Evolutionary conservation across 2,329 filamentous ascomycete species (phyloP).

Genomic region (Emergomyces africanus): DNA sequence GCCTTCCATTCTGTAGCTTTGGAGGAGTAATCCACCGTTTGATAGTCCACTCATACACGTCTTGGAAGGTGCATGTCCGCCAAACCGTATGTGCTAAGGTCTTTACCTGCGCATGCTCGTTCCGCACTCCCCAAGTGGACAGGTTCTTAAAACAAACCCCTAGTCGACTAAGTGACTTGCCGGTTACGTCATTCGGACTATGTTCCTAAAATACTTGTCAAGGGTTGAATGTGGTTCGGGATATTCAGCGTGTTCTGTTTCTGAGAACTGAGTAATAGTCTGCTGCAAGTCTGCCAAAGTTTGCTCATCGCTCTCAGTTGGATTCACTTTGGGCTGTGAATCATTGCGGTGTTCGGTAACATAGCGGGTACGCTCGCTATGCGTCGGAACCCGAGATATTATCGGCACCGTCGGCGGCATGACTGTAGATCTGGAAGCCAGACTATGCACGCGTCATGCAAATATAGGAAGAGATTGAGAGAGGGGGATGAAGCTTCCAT

Average conservation of each 20-base stretch:
- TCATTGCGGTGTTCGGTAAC: slow-evolving; percentile 2
- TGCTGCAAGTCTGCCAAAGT: slow-evolving; percentile 21
- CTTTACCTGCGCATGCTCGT: slow-evolving; percentile 49
- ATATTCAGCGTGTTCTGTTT: slow-evolving; percentile 8
- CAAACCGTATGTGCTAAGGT: slow-evolving; percentile 57
- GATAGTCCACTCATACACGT: slow-evolving; percentile 44
- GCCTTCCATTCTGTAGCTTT: slow-evolving; percentile 34
- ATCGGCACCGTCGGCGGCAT: slow-evolving; percentile 2
- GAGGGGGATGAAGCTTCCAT: neutral
- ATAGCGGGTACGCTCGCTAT: neutral
- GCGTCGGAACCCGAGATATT: neutral
- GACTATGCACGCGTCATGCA: neutral
- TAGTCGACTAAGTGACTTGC: slow-evolving; percentile 41
- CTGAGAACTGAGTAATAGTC: slow-evolving; percentile 16
- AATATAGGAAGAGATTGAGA: neutral
- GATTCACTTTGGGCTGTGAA: slow-evolving; percentile 15
- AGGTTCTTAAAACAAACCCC: slow-evolving; percentile 62
- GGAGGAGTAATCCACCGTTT: slow-evolving; percentile 34
- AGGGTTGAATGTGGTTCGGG: slow-evolving; percentile 47
- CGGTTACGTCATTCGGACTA: slow-evolving; percentile 48
- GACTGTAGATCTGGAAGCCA: neutral
- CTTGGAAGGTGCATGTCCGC: slow-evolving; percentile 64
- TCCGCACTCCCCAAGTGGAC: slow-evolving; percentile 55
- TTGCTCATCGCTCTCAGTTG: slow-evolving; percentile 19
- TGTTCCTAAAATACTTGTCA: slow-evolving; percentile 54